Percentiles rank a stretch among this genome's conserved stretches.
Evolutionary conservation across 2,329 filamentous ascomycete genomes (phyloP).

Genomic region (Sclerotinia trifoliorum): DNA sequence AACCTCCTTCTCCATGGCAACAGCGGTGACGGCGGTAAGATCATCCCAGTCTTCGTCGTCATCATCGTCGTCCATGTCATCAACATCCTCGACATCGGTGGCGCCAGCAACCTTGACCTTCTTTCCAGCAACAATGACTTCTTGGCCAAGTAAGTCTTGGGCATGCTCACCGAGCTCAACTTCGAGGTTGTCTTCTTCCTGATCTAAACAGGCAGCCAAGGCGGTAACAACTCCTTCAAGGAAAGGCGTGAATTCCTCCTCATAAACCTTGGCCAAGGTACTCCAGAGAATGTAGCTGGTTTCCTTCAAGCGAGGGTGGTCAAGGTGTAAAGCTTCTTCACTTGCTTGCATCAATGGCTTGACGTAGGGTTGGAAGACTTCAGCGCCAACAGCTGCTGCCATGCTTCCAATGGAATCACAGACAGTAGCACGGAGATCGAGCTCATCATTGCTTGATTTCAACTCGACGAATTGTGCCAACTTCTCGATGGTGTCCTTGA

Average conservation of each 20-base stretch:
- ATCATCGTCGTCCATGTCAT: constrained; percentile 64
- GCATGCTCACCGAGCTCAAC: constrained; percentile 73
- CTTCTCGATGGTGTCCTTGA: constrained; percentile 85
- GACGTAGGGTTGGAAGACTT: constrained; percentile 88
- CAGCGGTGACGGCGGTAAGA: constrained; percentile 78
- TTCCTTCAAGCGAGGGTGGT: constrained; percentile 87
- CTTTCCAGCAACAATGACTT: constrained; percentile 76
- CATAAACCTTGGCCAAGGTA: constrained; percentile 89
- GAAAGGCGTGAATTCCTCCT: constrained; percentile 77
- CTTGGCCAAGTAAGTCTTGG: constrained; percentile 70
- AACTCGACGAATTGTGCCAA: constrained; percentile 79
- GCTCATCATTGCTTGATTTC: constrained; percentile 86
- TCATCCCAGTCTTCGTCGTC: constrained; percentile 84
- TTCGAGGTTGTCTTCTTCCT: constrained; percentile 82
- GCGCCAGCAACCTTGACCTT: constrained; percentile 76
- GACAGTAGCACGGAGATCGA: constrained; percentile 84
- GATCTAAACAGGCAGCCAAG: constrained; percentile 79
- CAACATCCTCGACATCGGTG: constrained; percentile 58
- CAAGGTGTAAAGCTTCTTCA: constrained; percentile 84
- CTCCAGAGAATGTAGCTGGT: constrained; percentile 98
- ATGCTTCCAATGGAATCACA: constrained; percentile 94
- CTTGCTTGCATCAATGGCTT: constrained; percentile 87
- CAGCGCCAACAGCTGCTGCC: constrained; percentile 79
- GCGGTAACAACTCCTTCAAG: constrained; percentile 75
- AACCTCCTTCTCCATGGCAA: constrained; percentile 96